A percentile compares a stretch with the other conserved stretches of the same genome.
phyloP scores from a whole-genome alignment of 495 filamentous ascomycete species.

The Podospora pseudoanserina region DNA sequence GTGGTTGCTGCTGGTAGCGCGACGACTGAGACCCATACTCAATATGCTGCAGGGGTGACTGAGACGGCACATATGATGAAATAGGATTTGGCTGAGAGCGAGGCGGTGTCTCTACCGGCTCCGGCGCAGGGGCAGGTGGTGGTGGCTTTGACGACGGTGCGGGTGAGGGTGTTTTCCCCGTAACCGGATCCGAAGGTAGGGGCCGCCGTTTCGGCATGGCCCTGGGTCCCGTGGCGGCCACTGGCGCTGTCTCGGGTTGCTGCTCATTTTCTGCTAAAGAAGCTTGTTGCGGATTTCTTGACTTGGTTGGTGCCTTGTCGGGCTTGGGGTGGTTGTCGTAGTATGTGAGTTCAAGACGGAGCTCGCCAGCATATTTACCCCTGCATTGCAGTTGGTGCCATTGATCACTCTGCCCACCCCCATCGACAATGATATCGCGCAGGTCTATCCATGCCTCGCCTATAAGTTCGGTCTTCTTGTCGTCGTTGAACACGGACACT shows the following conservation, averaged over 20 bases:
- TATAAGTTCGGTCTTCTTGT: conserved; percentile 93
- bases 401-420: conserved; percentile 85
- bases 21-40: conserved; percentile 40
- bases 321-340: conserved; percentile 85
- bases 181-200: conserved; percentile 67
- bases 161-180: conserved; percentile 39
- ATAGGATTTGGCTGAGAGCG: conserved; percentile 36
- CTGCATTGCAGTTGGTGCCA: conserved; percentile 86
- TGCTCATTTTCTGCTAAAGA: conserved; percentile 7
- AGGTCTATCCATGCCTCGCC: conserved; percentile 88
- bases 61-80: conserved; percentile 28
- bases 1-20: conserved; percentile 32
- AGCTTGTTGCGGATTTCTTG: conserved; percentile 31
- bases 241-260: conserved; percentile 27
- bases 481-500: conserved; percentile 94
- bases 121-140: conserved; percentile 31
- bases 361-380: conserved; percentile 91
- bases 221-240: conserved; percentile 43
- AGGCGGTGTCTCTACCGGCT: conserved; percentile 40
- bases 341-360: conserved; percentile 93
- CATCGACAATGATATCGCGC: conserved; percentile 72
- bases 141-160: conserved; percentile 33
- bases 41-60: conserved; percentile 39
- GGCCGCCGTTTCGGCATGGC: conserved; percentile 65
- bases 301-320: conserved; percentile 56